phyloP scores from a whole-genome alignment of 2,329 filamentous ascomycete species.

The Myriosclerotinia duriaeana region DNA sequence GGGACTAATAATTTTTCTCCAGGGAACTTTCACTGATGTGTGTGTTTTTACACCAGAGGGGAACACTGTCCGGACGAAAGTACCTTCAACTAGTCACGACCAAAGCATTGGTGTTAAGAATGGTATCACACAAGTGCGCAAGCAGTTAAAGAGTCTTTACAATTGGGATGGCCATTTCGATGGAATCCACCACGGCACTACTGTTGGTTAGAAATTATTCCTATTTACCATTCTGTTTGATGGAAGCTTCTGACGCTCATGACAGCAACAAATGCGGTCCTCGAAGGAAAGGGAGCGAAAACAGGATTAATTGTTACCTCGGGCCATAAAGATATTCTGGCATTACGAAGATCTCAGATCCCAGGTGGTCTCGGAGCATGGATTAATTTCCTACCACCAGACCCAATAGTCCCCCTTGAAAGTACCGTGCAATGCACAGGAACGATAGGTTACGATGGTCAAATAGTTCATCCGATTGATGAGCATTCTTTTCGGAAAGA shows the following conservation, averaged over 20 bases:
- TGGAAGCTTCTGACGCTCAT: background rate
- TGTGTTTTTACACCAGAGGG: slow-evolving; percentile 16
- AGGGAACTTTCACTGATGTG: slow-evolving; percentile 19
- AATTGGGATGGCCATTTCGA: slow-evolving; percentile 13
- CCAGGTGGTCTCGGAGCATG: slow-evolving; percentile 11
- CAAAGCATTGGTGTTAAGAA: slow-evolving; percentile 18
- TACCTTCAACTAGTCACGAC: slow-evolving; percentile 9
- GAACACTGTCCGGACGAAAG: slow-evolving; percentile 5
- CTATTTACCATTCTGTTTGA: background rate
- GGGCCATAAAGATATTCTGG: slow-evolving; percentile 6
- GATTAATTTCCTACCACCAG: slow-evolving; percentile 1
- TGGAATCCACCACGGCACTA: slow-evolving; percentile 16
- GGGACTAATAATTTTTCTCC: background rate
- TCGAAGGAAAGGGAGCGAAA: slow-evolving; percentile 13
- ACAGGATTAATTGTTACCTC: slow-evolving; percentile 5
- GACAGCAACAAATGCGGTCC: slow-evolving; percentile 13
- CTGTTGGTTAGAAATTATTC: background rate
- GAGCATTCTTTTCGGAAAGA: slow-evolving; percentile 5
- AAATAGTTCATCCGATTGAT: background rate
- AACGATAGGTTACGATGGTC: background rate
- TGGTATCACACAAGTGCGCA: slow-evolving; percentile 6
- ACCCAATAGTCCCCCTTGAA: slow-evolving; percentile 17
- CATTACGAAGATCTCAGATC: slow-evolving; percentile 13
- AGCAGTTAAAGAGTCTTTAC: slow-evolving; percentile 5
- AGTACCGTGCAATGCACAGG: background rate